Conservation (phyloP, 2,329 filamentous ascomycete genomes). For the Diaporthe australafricana region DNA sequence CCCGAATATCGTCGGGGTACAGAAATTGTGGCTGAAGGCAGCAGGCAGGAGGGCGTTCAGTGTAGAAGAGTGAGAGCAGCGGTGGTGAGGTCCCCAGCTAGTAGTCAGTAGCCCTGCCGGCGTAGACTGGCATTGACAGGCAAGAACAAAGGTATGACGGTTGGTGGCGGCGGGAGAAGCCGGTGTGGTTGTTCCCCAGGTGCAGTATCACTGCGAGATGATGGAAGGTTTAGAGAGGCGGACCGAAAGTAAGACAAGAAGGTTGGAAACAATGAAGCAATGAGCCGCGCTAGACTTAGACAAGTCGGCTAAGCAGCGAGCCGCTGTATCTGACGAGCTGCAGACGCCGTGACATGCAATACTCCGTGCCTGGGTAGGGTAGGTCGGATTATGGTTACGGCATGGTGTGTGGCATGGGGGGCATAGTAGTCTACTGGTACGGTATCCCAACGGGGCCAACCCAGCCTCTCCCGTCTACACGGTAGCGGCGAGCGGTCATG, state of each 20-base stretch:
- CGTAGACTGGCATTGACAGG: slow-evolving; percentile 15
- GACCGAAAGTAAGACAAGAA: slow-evolving; percentile 7
- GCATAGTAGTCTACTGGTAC: neutral
- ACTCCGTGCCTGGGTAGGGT: slow-evolving; percentile 9
- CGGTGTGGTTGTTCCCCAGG: neutral
- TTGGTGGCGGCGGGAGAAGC: neutral
- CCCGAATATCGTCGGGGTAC: neutral
- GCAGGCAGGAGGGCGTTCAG: neutral
- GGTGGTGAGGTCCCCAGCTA: neutral
- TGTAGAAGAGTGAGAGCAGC: neutral
- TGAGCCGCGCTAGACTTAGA: slow-evolving; percentile 5
- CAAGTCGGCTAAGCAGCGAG: neutral
- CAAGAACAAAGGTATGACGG: slow-evolving; percentile 19
- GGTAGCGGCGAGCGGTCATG: slow-evolving; percentile 7
- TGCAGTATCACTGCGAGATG: neutral
- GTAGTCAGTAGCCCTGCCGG: slow-evolving; percentile 4
- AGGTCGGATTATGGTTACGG: slow-evolving; percentile 6
- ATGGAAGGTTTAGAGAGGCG: neutral
- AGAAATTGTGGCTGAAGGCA: slow-evolving; percentile 6
- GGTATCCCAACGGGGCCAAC: neutral
- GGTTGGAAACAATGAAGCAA: neutral
- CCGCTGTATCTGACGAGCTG: slow-evolving; percentile 16
- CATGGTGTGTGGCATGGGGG: neutral
- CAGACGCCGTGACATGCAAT: neutral
- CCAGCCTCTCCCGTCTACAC: neutral